phyloP scores from a whole-genome alignment of 129 eudicot species.

The Lactuca saligna region DNA sequence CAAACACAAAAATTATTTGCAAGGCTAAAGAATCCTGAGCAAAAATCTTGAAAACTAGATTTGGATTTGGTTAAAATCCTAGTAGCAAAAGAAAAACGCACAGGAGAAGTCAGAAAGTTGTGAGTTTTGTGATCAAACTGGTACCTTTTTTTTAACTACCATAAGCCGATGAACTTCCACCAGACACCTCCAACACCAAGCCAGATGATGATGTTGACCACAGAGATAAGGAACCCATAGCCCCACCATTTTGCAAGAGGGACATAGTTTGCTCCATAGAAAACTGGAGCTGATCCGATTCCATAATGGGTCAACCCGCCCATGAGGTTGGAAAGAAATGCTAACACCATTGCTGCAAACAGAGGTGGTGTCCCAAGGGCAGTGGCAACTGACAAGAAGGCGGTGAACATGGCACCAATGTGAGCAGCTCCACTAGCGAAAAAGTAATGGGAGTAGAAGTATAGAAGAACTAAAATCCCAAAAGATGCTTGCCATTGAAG shows the following conservation, averaged over 20 bases:
- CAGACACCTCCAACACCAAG: constrained; percentile 98
- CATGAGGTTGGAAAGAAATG: constrained; percentile 95
- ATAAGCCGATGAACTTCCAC: constrained; percentile 97
- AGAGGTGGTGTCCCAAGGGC: constrained; percentile 92
- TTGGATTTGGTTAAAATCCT: constrained; percentile 25
- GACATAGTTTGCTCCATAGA: constrained; percentile 90
- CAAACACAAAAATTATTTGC: constrained; percentile 39
- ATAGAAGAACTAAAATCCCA: constrained; percentile 89
- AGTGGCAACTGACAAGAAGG: constrained; percentile 87
- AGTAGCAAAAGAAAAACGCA: background rate
- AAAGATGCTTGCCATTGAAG: constrained; percentile 95
- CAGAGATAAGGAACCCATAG: constrained; percentile 76
- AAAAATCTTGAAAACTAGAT: constrained; percentile 33
- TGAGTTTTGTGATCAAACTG: constrained; percentile 31
- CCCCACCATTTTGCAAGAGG: constrained; percentile 99
- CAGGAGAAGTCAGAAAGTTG: constrained; percentile 19
- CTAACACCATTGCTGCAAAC: constrained; percentile 76
- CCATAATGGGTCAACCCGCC: constrained; percentile 98
- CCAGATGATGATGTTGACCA: constrained; percentile 90
- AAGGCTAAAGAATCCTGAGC: constrained; percentile 30
- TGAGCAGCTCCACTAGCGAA: constrained; percentile 99
- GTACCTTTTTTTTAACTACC: constrained; percentile 44
- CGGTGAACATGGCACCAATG: constrained; percentile 99
- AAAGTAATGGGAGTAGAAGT: constrained; percentile 95
- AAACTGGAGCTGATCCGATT: constrained; percentile 96